These are phyloP conservation scores for Amanita fuliginea DNA, from an alignment of 768 basidiomycete genomes.

Conservation along the genomic window DNA sequence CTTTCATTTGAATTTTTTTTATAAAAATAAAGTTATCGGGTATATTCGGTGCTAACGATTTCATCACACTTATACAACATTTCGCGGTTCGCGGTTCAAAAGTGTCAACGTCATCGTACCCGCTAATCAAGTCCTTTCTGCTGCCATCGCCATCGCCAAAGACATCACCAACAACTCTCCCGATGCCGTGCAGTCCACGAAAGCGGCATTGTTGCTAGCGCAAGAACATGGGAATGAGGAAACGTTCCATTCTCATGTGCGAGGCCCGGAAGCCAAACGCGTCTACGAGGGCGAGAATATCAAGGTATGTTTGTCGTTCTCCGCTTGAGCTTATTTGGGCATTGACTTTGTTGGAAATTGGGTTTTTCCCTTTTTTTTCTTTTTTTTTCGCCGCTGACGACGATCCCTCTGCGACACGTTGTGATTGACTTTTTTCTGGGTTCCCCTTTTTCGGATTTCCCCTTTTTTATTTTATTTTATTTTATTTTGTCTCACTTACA, in stretches of 20 bases:
- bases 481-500: too few species aligned
- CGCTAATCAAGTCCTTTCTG: slow-evolving; percentile 37
- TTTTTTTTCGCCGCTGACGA: too few species aligned
- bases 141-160: slow-evolving; percentile 52
- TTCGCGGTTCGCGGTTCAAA: too few species aligned
- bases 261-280: slow-evolving; percentile 36
- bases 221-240: slow-evolving; percentile 43
- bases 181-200: slow-evolving; percentile 70
- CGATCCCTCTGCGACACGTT: too few species aligned
- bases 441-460: too few species aligned
- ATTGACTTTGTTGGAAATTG: too few species aligned
- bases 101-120: slow-evolving; percentile 70
- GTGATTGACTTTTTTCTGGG: too few species aligned
- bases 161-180: slow-evolving; percentile 59
- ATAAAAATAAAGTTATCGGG: not conserved
- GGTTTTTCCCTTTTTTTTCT: too few species aligned
- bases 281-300: slow-evolving; percentile 58
- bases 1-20: not conserved
- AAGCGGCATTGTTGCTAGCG: slow-evolving; percentile 50
- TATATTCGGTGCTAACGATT: not conserved
- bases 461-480: too few species aligned
- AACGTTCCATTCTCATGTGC: slow-evolving; percentile 32
- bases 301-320: slow-evolving; percentile 29
- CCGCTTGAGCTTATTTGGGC: too few species aligned
- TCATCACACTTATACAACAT: too few species aligned